Conservation (phyloP, 768 basidiomycete genomes). For the Pulveroboletus frians region DNA sequence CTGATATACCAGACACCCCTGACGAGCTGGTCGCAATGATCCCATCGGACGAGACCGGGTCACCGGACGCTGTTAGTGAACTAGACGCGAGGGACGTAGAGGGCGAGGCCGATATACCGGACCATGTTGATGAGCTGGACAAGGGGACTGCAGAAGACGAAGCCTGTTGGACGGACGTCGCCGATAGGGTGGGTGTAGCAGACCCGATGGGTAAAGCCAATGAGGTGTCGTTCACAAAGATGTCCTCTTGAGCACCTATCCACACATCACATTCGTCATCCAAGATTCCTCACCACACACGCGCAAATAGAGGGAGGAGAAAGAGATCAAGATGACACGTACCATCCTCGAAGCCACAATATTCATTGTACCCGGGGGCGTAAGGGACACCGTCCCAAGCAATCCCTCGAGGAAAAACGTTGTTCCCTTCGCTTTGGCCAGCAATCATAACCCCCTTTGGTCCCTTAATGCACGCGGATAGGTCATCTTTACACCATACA, state of each 20-base stretch:
- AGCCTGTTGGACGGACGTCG: neutral
- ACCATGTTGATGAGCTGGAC: too few relatives aligned
- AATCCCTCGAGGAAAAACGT: neutral
- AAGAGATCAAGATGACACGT: neutral
- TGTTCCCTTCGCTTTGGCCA: conserved; percentile 4
- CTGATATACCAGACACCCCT: too few relatives aligned
- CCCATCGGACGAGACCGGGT: too few relatives aligned
- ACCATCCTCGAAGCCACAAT: conserved; percentile 14
- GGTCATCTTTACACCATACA: conserved; percentile 6
- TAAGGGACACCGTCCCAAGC: neutral
- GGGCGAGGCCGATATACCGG: too few relatives aligned
- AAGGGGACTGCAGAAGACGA: too few relatives aligned
- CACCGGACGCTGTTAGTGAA: too few relatives aligned
- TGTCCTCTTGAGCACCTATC: conserved; percentile 16
- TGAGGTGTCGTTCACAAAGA: conserved; percentile 2
- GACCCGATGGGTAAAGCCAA: too few relatives aligned
- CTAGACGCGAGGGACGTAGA: too few relatives aligned
- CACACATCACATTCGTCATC: neutral
- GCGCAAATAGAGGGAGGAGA: neutral
- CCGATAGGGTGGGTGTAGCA: neutral
- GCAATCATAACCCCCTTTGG: conserved; percentile 5
- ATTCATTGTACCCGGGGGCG: conserved; percentile 7
- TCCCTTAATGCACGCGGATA: conserved; percentile 1
- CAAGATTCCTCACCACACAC: neutral
- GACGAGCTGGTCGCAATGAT: too few relatives aligned